A percentile compares a stretch with the other conserved stretches of the same genome.
These are phyloP conservation scores for Hygrophoropsis aurantiaca DNA, from an alignment of 768 basidiomycete species.

Conservation along the genomic window DNA sequence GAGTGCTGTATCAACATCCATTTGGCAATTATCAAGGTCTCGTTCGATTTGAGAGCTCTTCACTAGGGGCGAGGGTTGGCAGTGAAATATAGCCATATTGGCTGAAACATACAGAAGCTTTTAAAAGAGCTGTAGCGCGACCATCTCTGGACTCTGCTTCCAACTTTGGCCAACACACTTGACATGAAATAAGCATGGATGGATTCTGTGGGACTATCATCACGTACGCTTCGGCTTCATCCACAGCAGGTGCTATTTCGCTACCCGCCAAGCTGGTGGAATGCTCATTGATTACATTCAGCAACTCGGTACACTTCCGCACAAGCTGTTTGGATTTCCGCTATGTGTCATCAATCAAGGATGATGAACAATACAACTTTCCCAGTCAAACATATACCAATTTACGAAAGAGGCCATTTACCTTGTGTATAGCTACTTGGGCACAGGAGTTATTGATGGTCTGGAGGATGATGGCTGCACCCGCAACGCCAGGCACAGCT, in stretches of 20 bases:
- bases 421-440: constrained; percentile 50
- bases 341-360: constrained; percentile 32
- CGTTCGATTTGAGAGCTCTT: constrained; percentile 45
- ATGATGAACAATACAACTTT: neutral
- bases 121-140: constrained; percentile 37
- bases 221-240: constrained; percentile 47
- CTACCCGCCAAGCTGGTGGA: constrained; percentile 37
- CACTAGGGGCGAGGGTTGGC: constrained; percentile 27
- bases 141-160: constrained; percentile 38
- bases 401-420: constrained; percentile 18
- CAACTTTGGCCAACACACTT: constrained; percentile 44
- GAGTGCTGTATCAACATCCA: constrained; percentile 43
- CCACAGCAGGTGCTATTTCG: constrained; percentile 37
- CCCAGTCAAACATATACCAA: constrained; percentile 2
- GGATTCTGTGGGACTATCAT: neutral
- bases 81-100: neutral
- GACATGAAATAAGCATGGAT: neutral
- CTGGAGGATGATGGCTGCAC: constrained; percentile 42
- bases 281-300: constrained; percentile 41
- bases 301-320: constrained; percentile 39
- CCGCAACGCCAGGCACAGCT: constrained; percentile 46
- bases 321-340: constrained; percentile 42
- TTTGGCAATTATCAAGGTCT: constrained; percentile 43
- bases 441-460: constrained; percentile 47
- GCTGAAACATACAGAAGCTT: constrained; percentile 36